Evolutionary conservation across 371 early-diverging fungal genomes (phyloP), one percentile per base, ranked within the genome.

Genomic region (Basidiobolus meristosporus): DNA sequence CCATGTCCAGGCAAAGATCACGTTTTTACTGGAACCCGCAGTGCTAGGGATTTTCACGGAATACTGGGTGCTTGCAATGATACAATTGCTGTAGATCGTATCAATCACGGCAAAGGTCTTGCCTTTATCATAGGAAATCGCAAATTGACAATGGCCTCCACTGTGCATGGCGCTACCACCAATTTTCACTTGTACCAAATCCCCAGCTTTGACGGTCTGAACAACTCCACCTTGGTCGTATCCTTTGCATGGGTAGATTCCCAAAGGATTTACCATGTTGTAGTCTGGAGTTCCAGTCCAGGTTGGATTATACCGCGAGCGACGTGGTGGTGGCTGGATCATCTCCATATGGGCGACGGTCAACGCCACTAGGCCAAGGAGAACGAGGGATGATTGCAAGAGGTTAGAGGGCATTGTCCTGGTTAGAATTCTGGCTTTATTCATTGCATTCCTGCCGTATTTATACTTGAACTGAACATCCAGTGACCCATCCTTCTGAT

Each of bases 71-170:
- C 39, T 36, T 40, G 45, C 43, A 36, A 61, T 52, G 5, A 48
- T 36, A 30, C 66, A 51, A 42, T 38, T 37, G 7, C 29, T 11
- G 9, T 60, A 52, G 31, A 70, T 50, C 33, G 65, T 53, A 17
- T 62, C 63, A 16, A 68, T 52, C 12, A 70, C 72, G 1, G 67
- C 73, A 49, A 67, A 75, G 31, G 60, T 63, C 21, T 54, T 53
- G 29, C 68, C 75, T 34, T 59, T 57, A 46, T 80, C 73, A 35
- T 70, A 71, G 4, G 66, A 65, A 19, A 80, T 44, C 1, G 80
- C 57, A 40, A 73, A 77, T 51, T 76, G 70, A 41, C 80, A 77
- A 40, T 71, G 70, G 26, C 79, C 78, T 34, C 77, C 77, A 19
- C 60, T 57, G 46, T 68, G 70, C 4, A 42, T 31, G 7, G 14